Evolutionary conservation across 2,329 filamentous ascomycete genomes (phyloP).

Genomic region (Alternaria postmessia): DNA sequence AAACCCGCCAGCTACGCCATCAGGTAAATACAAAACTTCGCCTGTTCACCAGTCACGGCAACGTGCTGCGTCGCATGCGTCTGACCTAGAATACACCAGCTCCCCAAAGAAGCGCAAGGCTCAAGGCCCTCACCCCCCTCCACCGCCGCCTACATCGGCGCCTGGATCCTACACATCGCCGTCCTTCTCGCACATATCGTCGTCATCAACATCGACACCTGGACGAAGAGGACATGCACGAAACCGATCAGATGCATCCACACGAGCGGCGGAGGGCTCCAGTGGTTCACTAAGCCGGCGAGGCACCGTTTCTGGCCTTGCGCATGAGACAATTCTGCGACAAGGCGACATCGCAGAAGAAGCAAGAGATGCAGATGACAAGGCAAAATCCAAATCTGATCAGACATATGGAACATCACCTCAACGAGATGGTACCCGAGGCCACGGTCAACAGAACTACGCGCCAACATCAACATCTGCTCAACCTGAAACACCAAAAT

Average conservation of each 20-base stretch:
- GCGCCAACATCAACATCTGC: constrained; percentile 33
- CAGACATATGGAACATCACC: constrained; percentile 29
- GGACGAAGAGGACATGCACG: constrained; percentile 69
- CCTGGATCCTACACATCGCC: constrained; percentile 58
- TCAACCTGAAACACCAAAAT: constrained; percentile 47
- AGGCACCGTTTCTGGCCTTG: constrained; percentile 43
- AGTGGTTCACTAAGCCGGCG: constrained; percentile 44
- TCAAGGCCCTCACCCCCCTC: constrained; percentile 60
- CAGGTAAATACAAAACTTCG: constrained; percentile 65
- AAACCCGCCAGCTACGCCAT: constrained; percentile 75
- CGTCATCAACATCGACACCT: constrained; percentile 62
- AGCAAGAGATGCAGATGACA: constrained; percentile 33
- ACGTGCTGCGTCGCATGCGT: constrained; percentile 60
- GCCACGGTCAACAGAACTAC: constrained; percentile 37
- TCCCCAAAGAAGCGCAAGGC: constrained; percentile 89
- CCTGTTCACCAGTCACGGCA: constrained; percentile 51
- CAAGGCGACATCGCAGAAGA: constrained; percentile 38
- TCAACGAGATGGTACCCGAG: constrained; percentile 36
- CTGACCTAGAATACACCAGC: constrained; percentile 70
- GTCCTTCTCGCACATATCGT: constrained; percentile 65
- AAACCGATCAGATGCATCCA: constrained; percentile 70
- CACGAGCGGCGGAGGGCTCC: constrained; percentile 44
- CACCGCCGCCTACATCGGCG: constrained; percentile 61
- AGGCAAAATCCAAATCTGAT: constrained; percentile 29
- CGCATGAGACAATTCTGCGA: constrained; percentile 39